A percentile compares a stretch with the other conserved stretches of the same genome.
phyloP scores from a whole-genome alignment of 768 basidiomycete genomes.

The Termitomyces sp. region DNA sequence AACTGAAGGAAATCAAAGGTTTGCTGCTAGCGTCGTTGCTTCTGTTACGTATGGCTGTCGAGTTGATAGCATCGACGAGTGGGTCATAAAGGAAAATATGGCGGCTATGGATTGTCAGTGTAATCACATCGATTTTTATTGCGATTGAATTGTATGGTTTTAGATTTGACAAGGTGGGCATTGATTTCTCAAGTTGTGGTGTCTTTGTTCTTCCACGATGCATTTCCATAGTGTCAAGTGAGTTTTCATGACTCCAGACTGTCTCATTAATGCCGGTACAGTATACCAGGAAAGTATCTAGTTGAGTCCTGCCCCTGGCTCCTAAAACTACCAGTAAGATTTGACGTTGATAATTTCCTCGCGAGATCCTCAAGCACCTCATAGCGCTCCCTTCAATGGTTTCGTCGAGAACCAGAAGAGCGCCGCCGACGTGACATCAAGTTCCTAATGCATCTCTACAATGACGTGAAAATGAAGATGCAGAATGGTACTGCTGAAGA shows the following conservation, averaged over 20 bases:
- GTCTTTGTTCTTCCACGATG: not conserved
- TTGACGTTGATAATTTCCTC: not conserved
- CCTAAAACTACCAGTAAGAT: conserved; percentile 34
- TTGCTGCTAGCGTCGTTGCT: conserved; percentile 38
- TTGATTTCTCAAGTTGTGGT: not conserved
- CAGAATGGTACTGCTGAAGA: conserved; percentile 30
- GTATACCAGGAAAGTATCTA: conserved; percentile 45
- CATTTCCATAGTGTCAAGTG: not conserved
- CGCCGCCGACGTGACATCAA: conserved; percentile 32
- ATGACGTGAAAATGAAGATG: conserved; percentile 39
- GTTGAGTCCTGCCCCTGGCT: conserved; percentile 46
- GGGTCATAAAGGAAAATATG: conserved; percentile 43
- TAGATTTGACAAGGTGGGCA: conserved; percentile 1
- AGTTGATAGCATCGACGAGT: conserved; percentile 39
- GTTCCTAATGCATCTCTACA: conserved; percentile 32
- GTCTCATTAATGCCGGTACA: conserved; percentile 8
- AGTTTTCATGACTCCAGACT: not conserved
- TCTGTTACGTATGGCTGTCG: conserved; percentile 38
- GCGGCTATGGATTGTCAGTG: conserved; percentile 37
- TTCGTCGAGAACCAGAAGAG: conserved; percentile 33
- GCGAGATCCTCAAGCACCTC: not conserved
- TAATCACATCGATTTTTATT: not conserved
- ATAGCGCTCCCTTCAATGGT: conserved; percentile 38
- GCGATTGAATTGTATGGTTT: not conserved
- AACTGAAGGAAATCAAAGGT: conserved; percentile 18